phyloP scores from a whole-genome alignment of 2,329 filamentous ascomycete species.

The Fusarium lyarnte region DNA sequence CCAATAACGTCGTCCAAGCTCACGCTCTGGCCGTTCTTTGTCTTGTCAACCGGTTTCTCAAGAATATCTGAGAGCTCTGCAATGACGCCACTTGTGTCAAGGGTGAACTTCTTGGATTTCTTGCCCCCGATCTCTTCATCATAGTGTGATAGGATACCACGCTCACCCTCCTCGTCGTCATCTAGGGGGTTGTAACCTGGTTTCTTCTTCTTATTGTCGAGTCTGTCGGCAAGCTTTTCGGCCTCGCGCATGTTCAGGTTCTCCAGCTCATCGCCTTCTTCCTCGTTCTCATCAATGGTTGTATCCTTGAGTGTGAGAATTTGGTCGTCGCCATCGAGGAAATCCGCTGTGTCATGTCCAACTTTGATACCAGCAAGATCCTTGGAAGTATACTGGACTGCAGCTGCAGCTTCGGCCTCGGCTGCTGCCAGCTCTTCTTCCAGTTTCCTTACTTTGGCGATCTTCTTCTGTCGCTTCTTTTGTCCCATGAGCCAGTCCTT shows the following conservation, averaged over 20 bases:
- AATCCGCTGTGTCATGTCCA: conserved; percentile 83
- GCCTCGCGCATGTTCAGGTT: conserved; percentile 76
- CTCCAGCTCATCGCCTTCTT: conserved; percentile 90
- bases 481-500: conserved; percentile 87
- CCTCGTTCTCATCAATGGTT: conserved; percentile 83
- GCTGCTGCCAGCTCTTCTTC: conserved; percentile 83
- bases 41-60: conserved; percentile 61
- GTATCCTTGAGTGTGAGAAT: conserved; percentile 95
- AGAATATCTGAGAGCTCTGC: conserved; percentile 69
- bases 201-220: conserved; percentile 90
- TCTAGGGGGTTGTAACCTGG: conserved; percentile 88
- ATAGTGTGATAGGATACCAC: conserved; percentile 84
- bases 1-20: conserved; percentile 80
- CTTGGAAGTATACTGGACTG: conserved; percentile 78
- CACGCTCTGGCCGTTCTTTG: conserved; percentile 74
- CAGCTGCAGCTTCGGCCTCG: conserved; percentile 72
- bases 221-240: conserved; percentile 77
- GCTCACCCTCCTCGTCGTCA: conserved; percentile 71
- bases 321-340: conserved; percentile 86
- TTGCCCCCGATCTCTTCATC: conserved; percentile 95
- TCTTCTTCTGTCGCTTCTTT: conserved; percentile 94
- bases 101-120: conserved; percentile 85
- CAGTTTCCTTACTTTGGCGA: conserved; percentile 76
- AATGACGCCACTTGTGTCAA: conserved; percentile 79
- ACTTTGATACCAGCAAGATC: conserved; percentile 93